These are phyloP conservation scores for Lotmaria passim DNA, from an alignment of 208 protist species.

Conservation along the genomic window DNA sequence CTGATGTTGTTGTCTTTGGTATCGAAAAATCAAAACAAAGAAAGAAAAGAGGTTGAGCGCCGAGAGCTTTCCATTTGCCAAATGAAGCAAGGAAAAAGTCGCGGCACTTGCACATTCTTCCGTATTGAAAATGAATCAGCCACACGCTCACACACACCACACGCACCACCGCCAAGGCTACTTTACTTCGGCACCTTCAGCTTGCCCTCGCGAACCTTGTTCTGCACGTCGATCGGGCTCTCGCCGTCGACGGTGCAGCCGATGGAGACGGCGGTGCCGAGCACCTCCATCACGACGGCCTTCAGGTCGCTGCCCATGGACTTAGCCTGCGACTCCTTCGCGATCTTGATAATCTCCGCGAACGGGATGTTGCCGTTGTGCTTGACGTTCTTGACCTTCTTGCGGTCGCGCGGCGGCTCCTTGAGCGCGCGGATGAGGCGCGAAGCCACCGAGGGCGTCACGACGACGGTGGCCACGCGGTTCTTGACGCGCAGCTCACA, in stretches of 20 bases:
- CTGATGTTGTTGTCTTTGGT: conserved; percentile 12
- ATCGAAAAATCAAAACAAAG: conserved; percentile 23
- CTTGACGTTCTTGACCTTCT: conserved; percentile 99
- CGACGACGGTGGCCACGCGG: conserved; percentile 95
- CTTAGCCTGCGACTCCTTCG: conserved; percentile 93
- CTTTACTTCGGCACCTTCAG: conserved; percentile 85
- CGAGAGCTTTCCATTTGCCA: too few species aligned
- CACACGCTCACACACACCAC: too few species aligned
- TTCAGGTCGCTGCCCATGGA: conserved; percentile 95
- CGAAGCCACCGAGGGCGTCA: conserved; percentile 97
- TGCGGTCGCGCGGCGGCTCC: conserved; percentile 99
- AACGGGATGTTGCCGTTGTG: conserved; percentile 98
- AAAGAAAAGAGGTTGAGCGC: conserved; percentile 22
- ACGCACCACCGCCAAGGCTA: not conserved
- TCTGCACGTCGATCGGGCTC: conserved; percentile 93
- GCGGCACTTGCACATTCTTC: not conserved
- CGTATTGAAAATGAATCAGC: too few species aligned
- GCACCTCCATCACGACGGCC: conserved; percentile 98
- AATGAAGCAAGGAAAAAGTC: not conserved
- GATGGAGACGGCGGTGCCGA: conserved; percentile 98
- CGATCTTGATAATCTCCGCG: conserved; percentile 98
- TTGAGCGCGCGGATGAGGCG: conserved; percentile 99
- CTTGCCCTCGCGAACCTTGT: conserved; percentile 94
- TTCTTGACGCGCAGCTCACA: conserved; percentile 99
- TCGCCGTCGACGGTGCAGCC: conserved; percentile 99